Conservation (phyloP, 257 asterid genomes). For the Forsythia viridissima region DNA sequence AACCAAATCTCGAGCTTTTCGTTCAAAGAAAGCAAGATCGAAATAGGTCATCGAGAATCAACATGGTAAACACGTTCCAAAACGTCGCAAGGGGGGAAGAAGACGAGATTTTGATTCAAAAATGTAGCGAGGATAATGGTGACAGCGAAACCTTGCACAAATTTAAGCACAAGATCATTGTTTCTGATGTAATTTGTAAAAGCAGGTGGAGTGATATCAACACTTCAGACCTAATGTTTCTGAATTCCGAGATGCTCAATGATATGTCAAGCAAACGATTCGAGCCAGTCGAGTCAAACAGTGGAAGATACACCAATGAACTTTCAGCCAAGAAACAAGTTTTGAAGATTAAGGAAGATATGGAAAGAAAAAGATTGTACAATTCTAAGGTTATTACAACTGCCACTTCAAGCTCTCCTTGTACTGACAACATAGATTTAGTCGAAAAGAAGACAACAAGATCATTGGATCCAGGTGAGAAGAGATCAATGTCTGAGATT, state of each 20-base stretch:
- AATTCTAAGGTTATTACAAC: constrained; percentile 31
- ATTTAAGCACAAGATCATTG: constrained; percentile 52
- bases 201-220: constrained; percentile 74
- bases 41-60: constrained; percentile 33
- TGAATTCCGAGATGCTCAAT: constrained; percentile 57
- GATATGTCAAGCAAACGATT: constrained; percentile 30
- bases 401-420: constrained; percentile 13
- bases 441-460: constrained; percentile 14
- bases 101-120: constrained; percentile 38
- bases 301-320: constrained; percentile 26
- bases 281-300: constrained; percentile 13
- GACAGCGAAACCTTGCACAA: constrained; percentile 30
- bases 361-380: constrained; percentile 32
- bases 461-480: constrained; percentile 29
- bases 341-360: constrained; percentile 45
- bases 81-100: constrained; percentile 20
- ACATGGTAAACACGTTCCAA: constrained; percentile 26
- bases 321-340: constrained; percentile 18
- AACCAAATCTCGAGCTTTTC: constrained; percentile 33
- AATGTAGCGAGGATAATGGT: not conserved
- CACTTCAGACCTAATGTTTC: constrained; percentile 56
- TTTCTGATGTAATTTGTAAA: constrained; percentile 50
- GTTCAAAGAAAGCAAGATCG: constrained; percentile 37
- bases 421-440: constrained; percentile 17
- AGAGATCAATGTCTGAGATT: constrained; percentile 63